Evolutionary conservation across 768 basidiomycete species (phyloP).

Genomic region (Naganishia vishniacii): DNA sequence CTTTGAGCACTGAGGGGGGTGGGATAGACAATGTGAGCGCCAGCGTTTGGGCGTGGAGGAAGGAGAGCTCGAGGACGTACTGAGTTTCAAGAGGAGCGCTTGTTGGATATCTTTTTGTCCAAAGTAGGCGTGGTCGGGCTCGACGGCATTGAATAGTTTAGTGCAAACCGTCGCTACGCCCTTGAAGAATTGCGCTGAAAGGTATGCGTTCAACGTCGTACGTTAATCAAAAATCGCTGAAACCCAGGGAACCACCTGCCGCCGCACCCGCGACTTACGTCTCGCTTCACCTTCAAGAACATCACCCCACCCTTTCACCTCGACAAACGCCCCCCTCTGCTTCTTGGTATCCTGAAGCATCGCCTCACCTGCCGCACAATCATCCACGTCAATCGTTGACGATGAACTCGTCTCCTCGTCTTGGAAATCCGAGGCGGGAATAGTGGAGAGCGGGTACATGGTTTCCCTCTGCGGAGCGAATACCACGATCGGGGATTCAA

Average conservation of each 20-base stretch:
- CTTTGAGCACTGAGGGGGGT: constrained; percentile 64
- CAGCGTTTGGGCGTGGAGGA: background rate
- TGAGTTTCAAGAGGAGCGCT: constrained; percentile 66
- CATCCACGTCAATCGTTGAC: background rate
- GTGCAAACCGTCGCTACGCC: constrained; percentile 92
- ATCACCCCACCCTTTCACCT: constrained; percentile 82
- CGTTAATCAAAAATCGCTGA: too few relatives aligned
- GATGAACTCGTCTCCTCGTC: too few relatives aligned
- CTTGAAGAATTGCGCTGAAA: constrained; percentile 71
- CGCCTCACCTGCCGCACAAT: constrained; percentile 50
- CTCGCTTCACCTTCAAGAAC: constrained; percentile 87
- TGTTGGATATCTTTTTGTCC: constrained; percentile 99
- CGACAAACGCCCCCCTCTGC: constrained; percentile 84
- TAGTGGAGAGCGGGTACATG: constrained; percentile 71
- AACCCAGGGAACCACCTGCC: too few relatives aligned
- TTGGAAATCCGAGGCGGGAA: background rate
- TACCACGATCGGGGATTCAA: constrained; percentile 50
- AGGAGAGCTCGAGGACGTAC: constrained; percentile 29
- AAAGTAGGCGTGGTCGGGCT: constrained; percentile 91
- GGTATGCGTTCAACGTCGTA: background rate
- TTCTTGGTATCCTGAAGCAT: constrained; percentile 67
- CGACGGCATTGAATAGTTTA: constrained; percentile 86
- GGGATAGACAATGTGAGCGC: too few relatives aligned
- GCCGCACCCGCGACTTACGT: too few relatives aligned
- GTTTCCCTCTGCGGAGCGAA: constrained; percentile 73